Percentiles rank a stretch among this genome's conserved stretches.
These are phyloP conservation scores for Termitomyces eurrhizus DNA, from an alignment of 768 basidiomycete species.

Conservation along the genomic window DNA sequence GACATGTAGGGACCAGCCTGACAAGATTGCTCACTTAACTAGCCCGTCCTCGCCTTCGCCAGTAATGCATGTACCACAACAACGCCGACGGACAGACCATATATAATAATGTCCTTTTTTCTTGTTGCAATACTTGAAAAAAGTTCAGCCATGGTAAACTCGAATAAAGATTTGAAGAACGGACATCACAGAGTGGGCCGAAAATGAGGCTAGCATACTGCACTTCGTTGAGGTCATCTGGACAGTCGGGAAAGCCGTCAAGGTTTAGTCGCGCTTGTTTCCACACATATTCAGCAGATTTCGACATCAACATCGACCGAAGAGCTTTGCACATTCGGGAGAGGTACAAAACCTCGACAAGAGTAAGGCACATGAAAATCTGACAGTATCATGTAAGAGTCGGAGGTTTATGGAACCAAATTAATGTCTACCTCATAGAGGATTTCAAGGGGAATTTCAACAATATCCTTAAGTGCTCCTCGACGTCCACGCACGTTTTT, in stretches of 20 bases:
- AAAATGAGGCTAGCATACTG: slow-evolving; percentile 3
- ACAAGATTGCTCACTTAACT: neutral
- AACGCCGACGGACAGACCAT: slow-evolving; percentile 10
- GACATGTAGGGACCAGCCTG: neutral
- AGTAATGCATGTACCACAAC: slow-evolving; percentile 10
- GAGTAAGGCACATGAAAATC: slow-evolving; percentile 32
- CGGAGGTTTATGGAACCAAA: too few relatives aligned
- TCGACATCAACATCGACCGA: slow-evolving; percentile 20
- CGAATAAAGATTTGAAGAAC: neutral
- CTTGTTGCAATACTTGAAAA: slow-evolving; percentile 3
- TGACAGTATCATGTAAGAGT: slow-evolving; percentile 5
- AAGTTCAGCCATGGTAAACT: neutral
- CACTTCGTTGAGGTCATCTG: slow-evolving; percentile 7
- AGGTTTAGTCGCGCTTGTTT: slow-evolving; percentile 5
- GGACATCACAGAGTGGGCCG: slow-evolving; percentile 4
- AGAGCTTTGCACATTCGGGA: slow-evolving; percentile 32
- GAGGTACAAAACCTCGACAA: slow-evolving; percentile 33
- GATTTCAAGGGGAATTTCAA: slow-evolving; percentile 28
- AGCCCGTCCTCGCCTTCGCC: neutral
- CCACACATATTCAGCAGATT: slow-evolving; percentile 6
- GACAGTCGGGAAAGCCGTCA: slow-evolving; percentile 10
- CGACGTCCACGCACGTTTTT: slow-evolving; percentile 11
- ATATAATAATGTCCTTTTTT: slow-evolving; percentile 3
- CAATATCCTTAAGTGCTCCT: slow-evolving; percentile 12
- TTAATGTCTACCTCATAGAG: slow-evolving; percentile 19